phyloP scores from a whole-genome alignment of 352 stramenopile genomes.

The Phytophthora crassamura region DNA sequence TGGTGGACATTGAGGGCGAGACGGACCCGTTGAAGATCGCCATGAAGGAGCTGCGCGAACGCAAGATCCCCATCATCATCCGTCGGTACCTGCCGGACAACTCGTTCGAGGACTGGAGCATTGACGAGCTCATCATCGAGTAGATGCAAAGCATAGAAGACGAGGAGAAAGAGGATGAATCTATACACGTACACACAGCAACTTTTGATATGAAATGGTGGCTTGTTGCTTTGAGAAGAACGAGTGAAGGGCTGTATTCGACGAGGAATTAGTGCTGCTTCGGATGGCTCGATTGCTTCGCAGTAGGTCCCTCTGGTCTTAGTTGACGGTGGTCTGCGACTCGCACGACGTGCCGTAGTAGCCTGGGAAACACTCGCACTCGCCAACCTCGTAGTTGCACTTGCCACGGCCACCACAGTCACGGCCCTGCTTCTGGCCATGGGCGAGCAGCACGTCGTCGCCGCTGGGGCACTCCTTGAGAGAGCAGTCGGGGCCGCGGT shows the following conservation, averaged over 20 bases:
- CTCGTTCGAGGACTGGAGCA: conserved; percentile 99
- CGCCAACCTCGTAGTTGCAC: conserved; percentile 94
- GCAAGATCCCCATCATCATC: conserved; percentile 99
- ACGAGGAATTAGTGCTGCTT: conserved; percentile 12
- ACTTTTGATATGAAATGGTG: conserved; percentile 19
- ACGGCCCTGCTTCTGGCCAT: conserved; percentile 76
- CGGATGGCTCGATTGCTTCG: background rate
- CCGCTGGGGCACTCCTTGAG: conserved; percentile 95
- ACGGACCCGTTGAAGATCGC: conserved; percentile 99
- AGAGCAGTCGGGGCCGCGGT: conserved; percentile 95
- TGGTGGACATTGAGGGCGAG: conserved; percentile 97
- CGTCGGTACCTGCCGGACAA: conserved; percentile 98
- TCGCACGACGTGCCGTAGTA: conserved; percentile 96
- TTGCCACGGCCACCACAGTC: conserved; percentile 95
- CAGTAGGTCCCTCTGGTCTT: conserved; percentile 25
- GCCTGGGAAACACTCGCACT: conserved; percentile 95
- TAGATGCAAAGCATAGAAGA: conserved; percentile 59
- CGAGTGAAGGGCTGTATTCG: conserved; percentile 16
- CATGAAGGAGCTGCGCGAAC: conserved; percentile 98
- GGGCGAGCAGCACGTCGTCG: conserved; percentile 89
- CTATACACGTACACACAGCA: conserved; percentile 28
- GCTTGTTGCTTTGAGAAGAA: too few species aligned
- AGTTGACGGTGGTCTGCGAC: conserved; percentile 83
- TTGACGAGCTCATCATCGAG: conserved; percentile 99
- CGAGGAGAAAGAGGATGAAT: background rate